Evolutionary conservation across 768 basidiomycete species (phyloP).

Genomic region (Russula dissimulans): DNA sequence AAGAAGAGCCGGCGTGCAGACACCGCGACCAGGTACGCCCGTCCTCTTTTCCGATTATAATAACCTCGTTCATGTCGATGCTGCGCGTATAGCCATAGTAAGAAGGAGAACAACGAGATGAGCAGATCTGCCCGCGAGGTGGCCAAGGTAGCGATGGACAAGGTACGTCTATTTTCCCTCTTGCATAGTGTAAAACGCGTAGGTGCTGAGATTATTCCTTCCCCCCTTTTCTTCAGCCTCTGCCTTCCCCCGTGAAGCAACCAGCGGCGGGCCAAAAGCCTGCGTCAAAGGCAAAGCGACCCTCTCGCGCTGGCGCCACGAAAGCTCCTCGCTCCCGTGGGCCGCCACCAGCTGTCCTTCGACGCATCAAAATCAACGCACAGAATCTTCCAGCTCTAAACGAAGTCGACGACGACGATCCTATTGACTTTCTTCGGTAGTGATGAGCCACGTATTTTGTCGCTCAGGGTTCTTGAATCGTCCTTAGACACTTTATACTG

Average conservation of each 20-base stretch:
- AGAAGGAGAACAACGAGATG: slow-evolving; percentile 2
- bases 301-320: background rate
- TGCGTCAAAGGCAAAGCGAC: background rate
- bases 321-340: background rate
- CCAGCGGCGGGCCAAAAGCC: background rate
- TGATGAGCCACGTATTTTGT: background rate
- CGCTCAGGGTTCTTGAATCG: too few species aligned
- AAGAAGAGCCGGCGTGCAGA: slow-evolving; percentile 3
- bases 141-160: background rate
- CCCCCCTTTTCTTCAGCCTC: background rate
- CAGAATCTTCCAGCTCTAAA: background rate
- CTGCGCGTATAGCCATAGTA: background rate
- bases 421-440: slow-evolving; percentile 12
- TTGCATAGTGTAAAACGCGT: background rate
- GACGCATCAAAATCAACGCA: slow-evolving; percentile 3
- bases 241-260: background rate
- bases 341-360: background rate
- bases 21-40: background rate
- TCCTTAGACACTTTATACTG: too few species aligned
- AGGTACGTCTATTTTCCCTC: background rate
- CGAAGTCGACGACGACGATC: slow-evolving; percentile 11
- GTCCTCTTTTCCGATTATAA: background rate
- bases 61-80: background rate
- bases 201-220: background rate
- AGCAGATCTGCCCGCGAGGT: background rate